Conservation (phyloP, 2,329 filamentous ascomycete genomes). For the Ophiostoma perfectum region DNA sequence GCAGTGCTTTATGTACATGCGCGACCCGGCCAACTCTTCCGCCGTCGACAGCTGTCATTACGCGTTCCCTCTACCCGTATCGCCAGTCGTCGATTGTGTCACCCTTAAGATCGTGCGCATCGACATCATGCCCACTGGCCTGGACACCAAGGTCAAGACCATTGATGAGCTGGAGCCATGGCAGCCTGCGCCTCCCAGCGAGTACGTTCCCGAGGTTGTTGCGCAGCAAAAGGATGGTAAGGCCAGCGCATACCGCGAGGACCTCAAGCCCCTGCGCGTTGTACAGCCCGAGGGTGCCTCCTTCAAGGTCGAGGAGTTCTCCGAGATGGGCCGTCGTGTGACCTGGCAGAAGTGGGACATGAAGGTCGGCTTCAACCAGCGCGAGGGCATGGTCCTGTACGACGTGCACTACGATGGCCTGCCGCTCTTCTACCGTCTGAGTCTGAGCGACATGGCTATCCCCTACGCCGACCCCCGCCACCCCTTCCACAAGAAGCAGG, state of each 20-base stretch:
- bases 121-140: slow-evolving; percentile 41
- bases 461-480: slow-evolving; percentile 58
- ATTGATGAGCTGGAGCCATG: slow-evolving; percentile 31
- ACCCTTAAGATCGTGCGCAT: slow-evolving; percentile 41
- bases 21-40: slow-evolving; percentile 53
- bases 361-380: slow-evolving; percentile 62
- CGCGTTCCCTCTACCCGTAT: slow-evolving; percentile 49
- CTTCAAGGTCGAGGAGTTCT: slow-evolving; percentile 43
- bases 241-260: slow-evolving; percentile 36
- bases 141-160: slow-evolving; percentile 46
- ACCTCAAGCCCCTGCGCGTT: slow-evolving; percentile 50
- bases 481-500: slow-evolving; percentile 65
- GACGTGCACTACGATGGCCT: slow-evolving; percentile 63
- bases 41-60: slow-evolving; percentile 61
- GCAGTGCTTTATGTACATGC: slow-evolving; percentile 63
- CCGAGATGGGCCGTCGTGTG: slow-evolving; percentile 38
- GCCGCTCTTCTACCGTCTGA: slow-evolving; percentile 61
- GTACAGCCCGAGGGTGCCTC: slow-evolving; percentile 27
- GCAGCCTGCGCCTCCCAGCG: slow-evolving; percentile 37
- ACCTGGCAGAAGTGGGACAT: slow-evolving; percentile 66
- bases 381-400: slow-evolving; percentile 66
- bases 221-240: not conserved
- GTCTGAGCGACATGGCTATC: slow-evolving; percentile 65
- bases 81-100: slow-evolving; percentile 52
- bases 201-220: slow-evolving; percentile 37